Base-by-base conservation (phyloP, 2,329 filamentous ascomycete genomes). In the Alternaria sp. region DNA sequence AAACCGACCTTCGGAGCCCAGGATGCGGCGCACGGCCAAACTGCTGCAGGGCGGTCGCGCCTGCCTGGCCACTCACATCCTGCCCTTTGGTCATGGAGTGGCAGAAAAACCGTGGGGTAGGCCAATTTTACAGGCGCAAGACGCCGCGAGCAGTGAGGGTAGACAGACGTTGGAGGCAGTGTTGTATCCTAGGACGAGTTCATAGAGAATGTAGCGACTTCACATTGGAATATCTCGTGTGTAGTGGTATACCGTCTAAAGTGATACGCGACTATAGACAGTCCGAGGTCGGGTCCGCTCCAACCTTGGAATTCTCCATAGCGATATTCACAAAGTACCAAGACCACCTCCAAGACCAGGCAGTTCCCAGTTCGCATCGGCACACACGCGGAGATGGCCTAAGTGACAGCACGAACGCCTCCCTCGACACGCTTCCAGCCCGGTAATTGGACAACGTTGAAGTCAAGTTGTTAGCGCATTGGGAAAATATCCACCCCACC, bases 101-200 rank as follows among this genome's bases (percentile, higher is more conserved):
- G 75, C 76, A 77, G 75, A 65, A 65, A 77, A 73, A 71, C 73
- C 76, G 76, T 79, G 77, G 76, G 77, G 76, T 78, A 78, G 68
- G 67, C 64, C 67, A 67, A 73, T 73, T 74, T 74, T 72, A 67
- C 65, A 66, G 66, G 69, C 71, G 68, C 72, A 68, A 74, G 67
- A 72, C 67, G 59, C 59, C 61, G 57, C 63, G 56, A 58, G 66
- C 67, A 70, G 64, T 66, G 51, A 60, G 67, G 61, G 54, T 69
- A 57, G 62, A 67, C 64, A 59, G 67, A 63, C 58, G 70, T 65
- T 58, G 71, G 67, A 15, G 25, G 6, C 26, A 19, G 25, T n/a
- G 32, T 32, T 13, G 30, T 19, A 5, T 4, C 10, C 15, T 32
- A 44, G 28, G 43, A 3, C 46, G 32, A 17, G 19, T n/a, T n/a